Evolutionary conservation across 208 protist genomes (phyloP).

Genomic region (Crithidia sp.): DNA sequence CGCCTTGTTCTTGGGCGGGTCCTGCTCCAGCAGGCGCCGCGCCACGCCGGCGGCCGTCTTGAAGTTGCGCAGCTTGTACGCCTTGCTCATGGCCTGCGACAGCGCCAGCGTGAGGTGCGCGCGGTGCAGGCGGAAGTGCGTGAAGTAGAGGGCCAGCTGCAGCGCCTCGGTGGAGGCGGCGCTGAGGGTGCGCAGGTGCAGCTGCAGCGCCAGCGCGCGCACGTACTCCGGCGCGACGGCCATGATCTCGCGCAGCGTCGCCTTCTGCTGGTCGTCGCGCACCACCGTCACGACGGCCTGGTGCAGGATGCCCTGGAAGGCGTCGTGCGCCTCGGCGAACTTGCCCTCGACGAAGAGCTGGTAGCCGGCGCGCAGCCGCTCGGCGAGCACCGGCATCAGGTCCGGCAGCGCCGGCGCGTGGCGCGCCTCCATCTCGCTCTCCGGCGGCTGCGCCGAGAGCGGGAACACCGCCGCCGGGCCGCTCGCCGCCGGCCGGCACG

Average conservation of each 20-base stretch:
- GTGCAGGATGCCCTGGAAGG: conserved; percentile 89
- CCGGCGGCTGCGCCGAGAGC: conserved; percentile 44
- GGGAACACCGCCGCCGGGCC: conserved; percentile 47
- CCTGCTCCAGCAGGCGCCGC: conserved; percentile 93
- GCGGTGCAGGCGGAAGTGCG: conserved; percentile 95
- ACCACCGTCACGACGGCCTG: conserved; percentile 84
- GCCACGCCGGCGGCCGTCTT: conserved; percentile 91
- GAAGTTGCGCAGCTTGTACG: conserved; percentile 94
- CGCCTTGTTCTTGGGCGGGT: conserved; percentile 88
- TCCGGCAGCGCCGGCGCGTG: conserved; percentile 54
- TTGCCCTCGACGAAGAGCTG: conserved; percentile 88
- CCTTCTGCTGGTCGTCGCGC: conserved; percentile 55
- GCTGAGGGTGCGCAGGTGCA: conserved; percentile 69
- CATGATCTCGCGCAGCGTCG: conserved; percentile 60
- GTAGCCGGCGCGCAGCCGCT: conserved; percentile 77
- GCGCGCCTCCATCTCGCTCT: conserved; percentile 43
- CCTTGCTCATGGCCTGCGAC: conserved; percentile 93
- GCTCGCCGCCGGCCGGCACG: conserved; percentile 44
- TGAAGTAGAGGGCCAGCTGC: conserved; percentile 98
- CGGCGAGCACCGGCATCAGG: conserved; percentile 76
- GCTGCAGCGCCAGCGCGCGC: conserved; percentile 78
- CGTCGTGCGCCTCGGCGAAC: conserved; percentile 87
- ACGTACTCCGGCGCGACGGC: conserved; percentile 71
- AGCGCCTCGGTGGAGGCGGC: conserved; percentile 51
- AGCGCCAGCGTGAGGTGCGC: conserved; percentile 92